Conservation (phyloP, 2,329 filamentous ascomycete genomes). For the Colletotrichum sp. region DNA sequence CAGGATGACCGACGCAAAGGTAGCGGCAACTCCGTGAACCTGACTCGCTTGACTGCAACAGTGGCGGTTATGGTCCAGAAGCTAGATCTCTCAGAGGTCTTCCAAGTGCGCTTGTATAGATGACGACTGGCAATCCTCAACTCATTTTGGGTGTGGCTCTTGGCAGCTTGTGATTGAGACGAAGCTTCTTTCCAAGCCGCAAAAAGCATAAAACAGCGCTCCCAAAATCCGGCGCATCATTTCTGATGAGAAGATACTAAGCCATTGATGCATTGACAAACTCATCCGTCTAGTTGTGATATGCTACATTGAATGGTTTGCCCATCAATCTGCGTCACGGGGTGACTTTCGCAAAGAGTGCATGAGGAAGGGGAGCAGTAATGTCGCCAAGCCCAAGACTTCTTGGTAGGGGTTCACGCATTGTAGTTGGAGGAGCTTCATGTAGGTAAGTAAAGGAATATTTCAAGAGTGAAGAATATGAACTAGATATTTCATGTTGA, state of each 20-base stretch:
- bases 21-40: background rate
- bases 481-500: background rate
- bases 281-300: background rate
- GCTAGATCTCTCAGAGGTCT: rapidly evolving
- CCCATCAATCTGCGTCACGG: background rate
- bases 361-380: background rate
- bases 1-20: background rate
- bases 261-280: background rate
- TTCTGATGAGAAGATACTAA: too few relatives aligned
- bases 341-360: background rate
- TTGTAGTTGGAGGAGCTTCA: background rate
- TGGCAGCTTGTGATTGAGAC: background rate
- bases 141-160: background rate
- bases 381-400: background rate
- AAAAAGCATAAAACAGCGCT: background rate
- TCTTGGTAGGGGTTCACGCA: too few relatives aligned
- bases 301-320: background rate
- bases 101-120: background rate
- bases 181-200: background rate
- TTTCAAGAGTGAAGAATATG: rapidly evolving
- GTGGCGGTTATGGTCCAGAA: background rate
- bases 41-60: background rate
- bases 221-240: background rate
- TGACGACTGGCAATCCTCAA: background rate
- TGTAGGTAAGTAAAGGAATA: background rate